These are phyloP conservation scores for Trichoderma cornu-damae DNA, from an alignment of 2,329 filamentous ascomycete species.

Conservation along the genomic window DNA sequence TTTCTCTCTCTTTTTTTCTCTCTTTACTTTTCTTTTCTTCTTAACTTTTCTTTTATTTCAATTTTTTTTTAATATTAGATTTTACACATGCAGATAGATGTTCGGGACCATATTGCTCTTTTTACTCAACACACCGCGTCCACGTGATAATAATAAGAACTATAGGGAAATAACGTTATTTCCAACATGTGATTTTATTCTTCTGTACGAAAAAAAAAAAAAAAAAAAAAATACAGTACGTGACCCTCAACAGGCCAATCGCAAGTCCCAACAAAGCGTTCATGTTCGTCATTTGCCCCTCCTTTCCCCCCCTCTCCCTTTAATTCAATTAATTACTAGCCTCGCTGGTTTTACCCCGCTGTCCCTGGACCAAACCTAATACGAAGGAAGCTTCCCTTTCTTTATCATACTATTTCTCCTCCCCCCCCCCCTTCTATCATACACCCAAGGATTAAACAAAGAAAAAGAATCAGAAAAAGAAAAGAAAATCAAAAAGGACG, in stretches of 20 bases:
- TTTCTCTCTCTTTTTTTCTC: no score
- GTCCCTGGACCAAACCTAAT: neutral
- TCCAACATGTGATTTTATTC: slow-evolving; percentile 7
- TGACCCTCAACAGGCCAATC: slow-evolving; percentile 15
- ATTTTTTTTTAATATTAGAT: neutral
- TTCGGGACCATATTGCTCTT: neutral
- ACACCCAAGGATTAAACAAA: no score
- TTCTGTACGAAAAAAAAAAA: no score
- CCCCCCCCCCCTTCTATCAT: neutral
- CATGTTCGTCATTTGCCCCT: slow-evolving; percentile 13
- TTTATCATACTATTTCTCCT: neutral
- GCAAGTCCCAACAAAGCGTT: slow-evolving; percentile 10
- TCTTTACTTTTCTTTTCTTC: no score
- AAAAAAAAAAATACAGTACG: no score
- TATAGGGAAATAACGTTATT: neutral
- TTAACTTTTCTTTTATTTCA: neutral
- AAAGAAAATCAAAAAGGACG: neutral
- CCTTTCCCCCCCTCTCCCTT: neutral
- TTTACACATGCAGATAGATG: neutral
- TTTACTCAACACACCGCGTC: neutral
- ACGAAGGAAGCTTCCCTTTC: neutral
- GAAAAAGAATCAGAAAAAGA: no score
- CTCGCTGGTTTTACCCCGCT: slow-evolving; percentile 11
- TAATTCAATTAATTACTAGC: neutral
- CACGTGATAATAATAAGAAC: no score